Percentiles rank a stretch among this genome's conserved stretches.
phyloP scores from a whole-genome alignment of 139 green algal species.

The Picochlorum costavermella region DNA sequence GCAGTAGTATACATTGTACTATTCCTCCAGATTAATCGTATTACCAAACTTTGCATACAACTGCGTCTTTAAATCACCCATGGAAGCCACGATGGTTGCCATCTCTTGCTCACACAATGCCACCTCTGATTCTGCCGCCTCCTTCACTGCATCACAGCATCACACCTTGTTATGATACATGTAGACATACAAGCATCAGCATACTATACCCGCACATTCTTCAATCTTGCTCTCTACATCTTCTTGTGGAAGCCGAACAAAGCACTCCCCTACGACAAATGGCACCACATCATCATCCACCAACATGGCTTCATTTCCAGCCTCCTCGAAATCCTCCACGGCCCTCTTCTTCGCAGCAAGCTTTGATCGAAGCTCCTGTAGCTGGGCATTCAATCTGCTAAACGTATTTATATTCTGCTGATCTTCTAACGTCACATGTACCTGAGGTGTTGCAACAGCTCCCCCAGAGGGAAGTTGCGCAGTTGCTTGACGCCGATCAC shows the following conservation, averaged over 20 bases:
- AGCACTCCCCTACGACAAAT: conserved; percentile 57
- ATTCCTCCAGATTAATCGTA: conserved; percentile 67
- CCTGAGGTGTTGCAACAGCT: neutral
- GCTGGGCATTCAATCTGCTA: conserved; percentile 53
- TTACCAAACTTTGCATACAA: conserved; percentile 74
- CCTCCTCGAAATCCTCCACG: conserved; percentile 67
- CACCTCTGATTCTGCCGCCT: conserved; percentile 18
- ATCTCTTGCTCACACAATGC: conserved; percentile 38
- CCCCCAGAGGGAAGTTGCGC: no score
- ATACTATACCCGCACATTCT: conserved; percentile 14
- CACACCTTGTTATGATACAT: neutral
- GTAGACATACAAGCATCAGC: neutral
- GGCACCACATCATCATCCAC: conserved; percentile 57
- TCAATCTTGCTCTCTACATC: conserved; percentile 50
- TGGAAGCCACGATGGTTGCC: conserved; percentile 24
- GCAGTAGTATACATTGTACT: neutral
- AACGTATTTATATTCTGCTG: conserved; percentile 76
- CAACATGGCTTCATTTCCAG: conserved; percentile 72
- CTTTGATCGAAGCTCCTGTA: conserved; percentile 52
- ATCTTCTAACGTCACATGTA: conserved; percentile 63
- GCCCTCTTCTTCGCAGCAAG: conserved; percentile 49
- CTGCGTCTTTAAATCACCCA: conserved; percentile 52
- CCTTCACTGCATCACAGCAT: conserved; percentile 15
- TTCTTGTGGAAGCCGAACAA: conserved; percentile 40
- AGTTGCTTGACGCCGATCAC: no score